These are phyloP conservation scores for Erigeron canadensis DNA, from an alignment of 129 eudicot species.

Conservation along the genomic window DNA sequence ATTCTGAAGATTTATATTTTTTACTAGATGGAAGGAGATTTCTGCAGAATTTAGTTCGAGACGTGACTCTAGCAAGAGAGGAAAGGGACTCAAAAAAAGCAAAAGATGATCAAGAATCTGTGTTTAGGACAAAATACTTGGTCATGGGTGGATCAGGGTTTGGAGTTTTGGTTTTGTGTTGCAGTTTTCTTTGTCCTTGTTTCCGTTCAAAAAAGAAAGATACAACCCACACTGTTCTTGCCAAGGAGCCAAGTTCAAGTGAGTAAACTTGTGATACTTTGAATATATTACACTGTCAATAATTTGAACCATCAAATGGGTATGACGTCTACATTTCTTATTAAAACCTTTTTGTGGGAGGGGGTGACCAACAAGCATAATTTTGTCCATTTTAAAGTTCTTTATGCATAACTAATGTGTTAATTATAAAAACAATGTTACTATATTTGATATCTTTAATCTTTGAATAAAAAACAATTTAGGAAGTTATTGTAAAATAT, in stretches of 20 bases:
- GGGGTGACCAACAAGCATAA: neutral
- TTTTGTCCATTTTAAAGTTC: neutral
- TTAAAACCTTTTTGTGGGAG: too few species aligned
- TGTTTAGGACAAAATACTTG: conserved; percentile 39
- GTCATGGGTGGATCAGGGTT: conserved; percentile 59
- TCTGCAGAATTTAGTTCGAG: conserved; percentile 41
- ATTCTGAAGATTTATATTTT: neutral
- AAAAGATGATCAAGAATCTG: conserved; percentile 27
- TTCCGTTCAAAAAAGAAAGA: conserved; percentile 54
- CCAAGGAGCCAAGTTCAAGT: conserved; percentile 69
- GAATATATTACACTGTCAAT: conserved; percentile 5
- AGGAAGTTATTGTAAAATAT: too few species aligned
- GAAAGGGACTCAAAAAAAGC: conserved; percentile 2
- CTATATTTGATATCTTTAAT: too few species aligned
- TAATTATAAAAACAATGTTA: neutral
- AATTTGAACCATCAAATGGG: neutral
- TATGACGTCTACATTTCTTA: conserved; percentile 1
- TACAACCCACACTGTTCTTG: conserved; percentile 47
- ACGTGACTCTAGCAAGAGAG: conserved; percentile 27
- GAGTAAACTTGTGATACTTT: conserved; percentile 29
- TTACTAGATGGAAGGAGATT: conserved; percentile 55
- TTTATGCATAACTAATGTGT: neutral
- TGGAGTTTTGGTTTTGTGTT: conserved; percentile 50
- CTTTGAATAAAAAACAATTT: too few species aligned
- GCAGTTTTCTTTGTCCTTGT: conserved; percentile 69